Percentiles rank a stretch among this genome's conserved stretches.
Evolutionary conservation across 106 monocot species (phyloP).

Genomic region (Allium fistulosum): DNA sequence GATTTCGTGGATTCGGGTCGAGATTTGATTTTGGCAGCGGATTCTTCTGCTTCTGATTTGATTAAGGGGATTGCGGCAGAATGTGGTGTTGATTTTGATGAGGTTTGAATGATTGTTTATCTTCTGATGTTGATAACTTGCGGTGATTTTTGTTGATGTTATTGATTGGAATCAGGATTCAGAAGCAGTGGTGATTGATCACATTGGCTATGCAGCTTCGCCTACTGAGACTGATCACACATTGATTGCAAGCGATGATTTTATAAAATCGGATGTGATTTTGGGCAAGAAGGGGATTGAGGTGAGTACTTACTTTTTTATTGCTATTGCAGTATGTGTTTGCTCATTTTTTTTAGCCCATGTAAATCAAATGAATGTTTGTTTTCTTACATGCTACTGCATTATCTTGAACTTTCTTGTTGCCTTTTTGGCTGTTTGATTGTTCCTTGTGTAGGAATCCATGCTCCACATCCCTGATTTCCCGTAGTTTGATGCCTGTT

Average conservation of each 20-base stretch:
- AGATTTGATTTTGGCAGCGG: conserved; percentile 85
- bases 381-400: no score
- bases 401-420: no score
- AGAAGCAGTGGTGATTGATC: conserved; percentile 80
- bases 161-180: conserved; percentile 36
- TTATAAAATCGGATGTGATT: conserved; percentile 70
- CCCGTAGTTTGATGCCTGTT: no score
- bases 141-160: no score
- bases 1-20: conserved; percentile 88
- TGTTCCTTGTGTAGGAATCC: no score
- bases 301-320: conserved; percentile 21
- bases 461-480: no score
- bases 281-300: conserved; percentile 71
- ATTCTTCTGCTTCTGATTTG: conserved; percentile 66
- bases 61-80: conserved; percentile 80
- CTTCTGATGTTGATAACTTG: no score
- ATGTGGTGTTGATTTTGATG: conserved; percentile 91
- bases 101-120: conserved; percentile 23
- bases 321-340: neutral
- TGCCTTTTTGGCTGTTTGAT: no score
- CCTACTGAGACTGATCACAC: conserved; percentile 78
- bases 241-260: conserved; percentile 70
- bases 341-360: neutral
- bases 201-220: conserved; percentile 60
- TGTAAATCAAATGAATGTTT: neutral